Evolutionary conservation across 2,329 filamentous ascomycete genomes (phyloP).

Genomic region (Diaporthe velutina): DNA sequence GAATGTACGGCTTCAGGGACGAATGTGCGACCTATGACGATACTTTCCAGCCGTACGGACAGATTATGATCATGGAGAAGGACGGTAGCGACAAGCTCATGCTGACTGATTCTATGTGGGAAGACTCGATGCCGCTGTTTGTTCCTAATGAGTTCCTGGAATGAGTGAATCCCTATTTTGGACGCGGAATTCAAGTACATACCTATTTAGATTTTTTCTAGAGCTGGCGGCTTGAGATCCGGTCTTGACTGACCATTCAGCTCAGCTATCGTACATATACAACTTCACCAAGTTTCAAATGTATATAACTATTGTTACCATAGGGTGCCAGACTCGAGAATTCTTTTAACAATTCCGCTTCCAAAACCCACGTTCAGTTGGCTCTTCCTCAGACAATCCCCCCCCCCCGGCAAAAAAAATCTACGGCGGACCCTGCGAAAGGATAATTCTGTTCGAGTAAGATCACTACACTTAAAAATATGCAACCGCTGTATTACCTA

Average conservation of each 20-base stretch:
- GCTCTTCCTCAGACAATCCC: no score
- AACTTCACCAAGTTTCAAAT: neutral
- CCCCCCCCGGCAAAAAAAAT: no score
- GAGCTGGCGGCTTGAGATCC: neutral
- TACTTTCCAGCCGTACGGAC: conserved; percentile 59
- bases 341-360: no score
- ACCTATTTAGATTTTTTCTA: neutral
- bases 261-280: neutral
- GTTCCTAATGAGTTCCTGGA: conserved; percentile 38
- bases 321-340: no score
- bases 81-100: conserved; percentile 52
- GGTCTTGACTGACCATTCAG: neutral
- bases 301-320: no score
- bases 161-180: neutral
- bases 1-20: conserved; percentile 58
- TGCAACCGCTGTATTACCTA: no score
- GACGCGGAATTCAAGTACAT: neutral
- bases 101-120: conserved; percentile 50
- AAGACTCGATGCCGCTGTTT: conserved; percentile 48
- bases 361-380: no score
- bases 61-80: conserved; percentile 58
- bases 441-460: no score
- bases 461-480: no score
- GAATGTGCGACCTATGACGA: conserved; percentile 56
- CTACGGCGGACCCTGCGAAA: neutral